Evolutionary conservation across 306 rosid species (phyloP), one percentile per base, ranked within the genome.

Genomic region (Astragalus membranaceus): DNA sequence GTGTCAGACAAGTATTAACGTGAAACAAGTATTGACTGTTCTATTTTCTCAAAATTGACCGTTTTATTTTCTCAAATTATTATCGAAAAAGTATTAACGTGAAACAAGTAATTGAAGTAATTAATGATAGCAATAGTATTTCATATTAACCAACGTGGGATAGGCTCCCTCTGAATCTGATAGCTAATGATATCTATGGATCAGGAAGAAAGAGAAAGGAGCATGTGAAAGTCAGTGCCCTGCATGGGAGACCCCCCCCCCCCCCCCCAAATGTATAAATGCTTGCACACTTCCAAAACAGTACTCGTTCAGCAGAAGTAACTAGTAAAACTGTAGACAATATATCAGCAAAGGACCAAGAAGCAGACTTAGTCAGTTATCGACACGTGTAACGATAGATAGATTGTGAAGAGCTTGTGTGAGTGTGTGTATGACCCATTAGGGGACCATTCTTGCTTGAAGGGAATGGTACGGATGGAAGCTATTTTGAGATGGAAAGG

Each of bases 401-500:
- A 7, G 6, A 49, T 33, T 41, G 2, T 14, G 8, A 5, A 1
- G n/a, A n/a, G n/a, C n/a, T n/a, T n/a, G n/a, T n/a, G n/a, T n/a
- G n/a, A n/a, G n/a, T n/a, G n/a, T 32, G 5, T 8, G 10, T 39
- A 8, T 37, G 60, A 23, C 12, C 61, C 69, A 66, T 61, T 17
- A 59, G 48, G 32, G 44, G 50, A 61, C 35, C 14, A 12, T 67
- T 17, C 50, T n/a, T n/a, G n/a, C 37, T 35, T 17, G n/a, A 53
- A 67, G 26, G 8, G 64, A 63, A 73, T 61, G 48, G 72, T 65
- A 74, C 72, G 59, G 58, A 42, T 12, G 1, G 0, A 15, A 53
- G 72, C 37, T 57, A 72, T 74, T 13, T 74, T 64, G 73, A 44
- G 67, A 72, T 74, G 78, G 58, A 43, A 53, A 74, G 50, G 73